Base-by-base conservation (phyloP, 352 stramenopile species). In the Pythium folliculosum region DNA sequence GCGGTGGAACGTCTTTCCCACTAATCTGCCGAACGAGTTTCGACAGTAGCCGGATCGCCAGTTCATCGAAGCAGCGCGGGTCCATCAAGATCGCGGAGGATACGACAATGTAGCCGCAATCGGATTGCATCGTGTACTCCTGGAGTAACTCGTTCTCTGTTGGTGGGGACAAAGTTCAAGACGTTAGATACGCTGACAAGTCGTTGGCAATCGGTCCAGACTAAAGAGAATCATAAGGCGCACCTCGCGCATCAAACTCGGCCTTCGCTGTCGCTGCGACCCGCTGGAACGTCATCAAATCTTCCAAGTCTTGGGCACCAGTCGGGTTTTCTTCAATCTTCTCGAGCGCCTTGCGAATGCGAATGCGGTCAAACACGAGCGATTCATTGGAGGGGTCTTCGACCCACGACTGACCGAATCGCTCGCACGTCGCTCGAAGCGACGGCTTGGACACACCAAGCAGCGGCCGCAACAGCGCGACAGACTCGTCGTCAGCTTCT, bases 351-450 rank as follows among this genome's bases (percentile, higher is more conserved):
- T 94, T 89, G 37, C 88, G 86, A 51, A 96, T 94, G 9, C 88
- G 82, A 63, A 95, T 84, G 32, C 88, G 83, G 56, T 96, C 88
- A 56, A 88, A 96, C 62, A 82, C 48, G 5, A 82, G 74, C 54
- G 88, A 79, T 54, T 95, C 78, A 57, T 96, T 96, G 5, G 80
- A 90, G 21, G 86, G 88, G 74, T 96, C 88, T 60, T 96, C 84
- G 17, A 93, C 82, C 88, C 88, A 96, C 25, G 71, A 57, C 57
- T 93, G 84, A 5, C 75, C 32, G 57, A 96, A 96, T 30, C 77
- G 81, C 51, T 80, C 47, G 65, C 86, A 94, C 12, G 88, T 96
- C 32, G 70, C 78, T 57, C 83, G 88, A 45, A 96, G 53, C 44
- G 80, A 68, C 2, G 75, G 54, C 70, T 94, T 96, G 0, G 73